Conservation (phyloP, 2,329 filamentous ascomycete genomes). For the Trichoderma aggressivum region DNA sequence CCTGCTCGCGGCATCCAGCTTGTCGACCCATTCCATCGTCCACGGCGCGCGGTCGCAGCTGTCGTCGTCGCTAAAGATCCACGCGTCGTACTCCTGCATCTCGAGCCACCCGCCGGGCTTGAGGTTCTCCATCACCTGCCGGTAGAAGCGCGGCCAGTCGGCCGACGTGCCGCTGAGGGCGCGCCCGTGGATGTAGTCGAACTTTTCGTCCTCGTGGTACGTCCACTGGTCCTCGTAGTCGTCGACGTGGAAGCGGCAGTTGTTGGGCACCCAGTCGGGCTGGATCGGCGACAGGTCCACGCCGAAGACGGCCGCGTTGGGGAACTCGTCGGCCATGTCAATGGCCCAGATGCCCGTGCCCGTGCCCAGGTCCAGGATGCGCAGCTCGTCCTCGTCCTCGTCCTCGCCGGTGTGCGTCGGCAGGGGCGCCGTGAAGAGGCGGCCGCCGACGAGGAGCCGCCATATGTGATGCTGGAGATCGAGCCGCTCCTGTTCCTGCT, state of each 20-base stretch:
- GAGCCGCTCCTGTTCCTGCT: slow-evolving; percentile 51
- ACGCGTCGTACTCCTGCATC: slow-evolving; percentile 39
- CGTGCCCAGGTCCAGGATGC: slow-evolving; percentile 56
- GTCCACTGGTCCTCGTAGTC: slow-evolving; percentile 56
- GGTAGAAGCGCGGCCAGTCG: slow-evolving; percentile 33
- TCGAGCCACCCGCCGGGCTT: slow-evolving; percentile 38
- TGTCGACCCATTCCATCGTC: slow-evolving; percentile 39
- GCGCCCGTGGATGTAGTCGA: slow-evolving; percentile 36
- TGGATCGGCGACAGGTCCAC: slow-evolving; percentile 59
- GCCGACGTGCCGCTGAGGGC: slow-evolving; percentile 33
- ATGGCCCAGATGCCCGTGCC: slow-evolving; percentile 62
- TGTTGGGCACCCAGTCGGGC: slow-evolving; percentile 55
- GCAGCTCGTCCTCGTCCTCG: slow-evolving; percentile 24
- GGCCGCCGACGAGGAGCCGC: slow-evolving; percentile 42
- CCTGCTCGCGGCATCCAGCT: slow-evolving; percentile 35
- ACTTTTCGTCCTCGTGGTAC: slow-evolving; percentile 37
- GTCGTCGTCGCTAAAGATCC: slow-evolving; percentile 39
- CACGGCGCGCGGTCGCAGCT: slow-evolving; percentile 36
- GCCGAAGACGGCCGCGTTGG: slow-evolving; percentile 39
- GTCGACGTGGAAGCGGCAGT: slow-evolving; percentile 63
- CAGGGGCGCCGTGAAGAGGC: slow-evolving; percentile 46
- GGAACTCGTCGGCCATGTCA: slow-evolving; percentile 50
- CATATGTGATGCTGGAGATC: slow-evolving; percentile 55
- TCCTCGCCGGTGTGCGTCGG: slow-evolving; percentile 18
- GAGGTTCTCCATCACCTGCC: slow-evolving; percentile 28